A percentile compares a stretch with the other conserved stretches of the same genome.
Conservation (phyloP, 139 green algal genomes). For the Chlorella sp. region DNA sequence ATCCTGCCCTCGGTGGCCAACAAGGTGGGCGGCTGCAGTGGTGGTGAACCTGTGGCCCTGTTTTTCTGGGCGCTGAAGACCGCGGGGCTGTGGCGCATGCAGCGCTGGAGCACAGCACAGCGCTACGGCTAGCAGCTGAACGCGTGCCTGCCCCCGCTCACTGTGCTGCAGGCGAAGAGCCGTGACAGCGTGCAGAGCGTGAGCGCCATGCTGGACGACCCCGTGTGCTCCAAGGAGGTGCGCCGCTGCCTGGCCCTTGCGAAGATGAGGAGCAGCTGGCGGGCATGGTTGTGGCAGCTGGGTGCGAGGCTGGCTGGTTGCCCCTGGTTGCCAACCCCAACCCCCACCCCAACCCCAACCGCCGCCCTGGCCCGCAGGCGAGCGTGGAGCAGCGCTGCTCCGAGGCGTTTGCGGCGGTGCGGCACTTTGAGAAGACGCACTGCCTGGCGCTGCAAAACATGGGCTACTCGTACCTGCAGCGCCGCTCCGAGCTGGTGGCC, state of each 20-base stretch:
- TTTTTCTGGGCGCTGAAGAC: too few species aligned
- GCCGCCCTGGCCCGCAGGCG: slow-evolving; percentile 35
- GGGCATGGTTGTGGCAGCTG: not conserved
- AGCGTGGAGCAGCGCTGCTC: slow-evolving; percentile 66
- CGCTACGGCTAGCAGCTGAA: too few species aligned
- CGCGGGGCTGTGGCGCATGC: too few species aligned
- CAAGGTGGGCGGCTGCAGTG: not conserved
- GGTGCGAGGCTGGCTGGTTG: not conserved
- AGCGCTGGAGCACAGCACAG: too few species aligned
- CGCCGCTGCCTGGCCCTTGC: slow-evolving; percentile 2
- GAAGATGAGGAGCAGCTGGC: slow-evolving; percentile 12
- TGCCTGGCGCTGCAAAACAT: slow-evolving; percentile 72
- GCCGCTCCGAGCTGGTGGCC: slow-evolving; percentile 60
- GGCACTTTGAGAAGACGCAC: slow-evolving; percentile 64
- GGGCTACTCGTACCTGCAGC: slow-evolving; percentile 69
- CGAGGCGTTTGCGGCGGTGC: slow-evolving; percentile 79
- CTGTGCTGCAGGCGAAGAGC: slow-evolving; percentile 6
- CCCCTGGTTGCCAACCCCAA: too few species aligned
- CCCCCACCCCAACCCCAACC: too few species aligned
- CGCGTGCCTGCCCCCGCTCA: too few species aligned
- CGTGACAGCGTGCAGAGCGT: slow-evolving; percentile 26
- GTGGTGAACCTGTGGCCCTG: not conserved
- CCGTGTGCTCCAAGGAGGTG: slow-evolving; percentile 28
- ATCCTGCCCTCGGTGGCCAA: slow-evolving; percentile 32
- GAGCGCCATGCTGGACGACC: slow-evolving; percentile 20